These are phyloP conservation scores for Carex scoparia DNA, from an alignment of 176 grass and related monocot species.

Conservation along the genomic window DNA sequence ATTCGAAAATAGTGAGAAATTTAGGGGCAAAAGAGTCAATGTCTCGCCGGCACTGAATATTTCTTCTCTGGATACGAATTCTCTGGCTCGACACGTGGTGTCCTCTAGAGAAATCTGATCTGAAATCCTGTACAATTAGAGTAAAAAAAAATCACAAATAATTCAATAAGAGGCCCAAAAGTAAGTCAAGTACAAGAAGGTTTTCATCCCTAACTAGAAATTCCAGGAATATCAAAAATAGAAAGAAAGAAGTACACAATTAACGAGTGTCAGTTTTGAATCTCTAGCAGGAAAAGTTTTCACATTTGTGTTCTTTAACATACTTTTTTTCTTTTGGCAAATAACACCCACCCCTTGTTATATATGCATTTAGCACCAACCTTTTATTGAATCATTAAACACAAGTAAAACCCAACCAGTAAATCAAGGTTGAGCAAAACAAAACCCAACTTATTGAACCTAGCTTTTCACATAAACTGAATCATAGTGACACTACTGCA, in stretches of 20 bases:
- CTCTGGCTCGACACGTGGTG: constrained; percentile 65
- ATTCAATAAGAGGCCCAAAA: constrained; percentile 15
- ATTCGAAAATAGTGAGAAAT: constrained; percentile 73
- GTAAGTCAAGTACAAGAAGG: not conserved
- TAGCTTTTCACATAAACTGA: not conserved
- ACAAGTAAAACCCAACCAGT: not conserved
- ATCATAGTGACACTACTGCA: not conserved
- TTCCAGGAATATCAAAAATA: not conserved
- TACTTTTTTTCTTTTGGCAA: not conserved
- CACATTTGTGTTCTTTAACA: not conserved
- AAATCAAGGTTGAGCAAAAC: not conserved
- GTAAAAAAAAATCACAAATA: constrained; percentile 10
- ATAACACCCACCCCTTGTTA: not conserved
- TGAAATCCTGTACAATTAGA: constrained; percentile 53
- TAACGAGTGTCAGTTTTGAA: not conserved
- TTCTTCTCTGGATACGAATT: constrained; percentile 63
- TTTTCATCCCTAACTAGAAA: constrained; percentile 14
- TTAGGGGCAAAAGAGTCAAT: constrained; percentile 63
- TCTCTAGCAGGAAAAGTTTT: not conserved
- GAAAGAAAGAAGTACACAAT: not conserved
- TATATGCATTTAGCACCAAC: not conserved
- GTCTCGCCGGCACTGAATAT: constrained; percentile 52
- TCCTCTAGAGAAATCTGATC: constrained; percentile 81
- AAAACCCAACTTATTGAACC: not conserved
- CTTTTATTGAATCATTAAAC: not conserved